Evolutionary conservation across 192 early-diverging fungal genomes (phyloP), one percentile per base, ranked within the genome.

Genomic region (Umbelopsis sp.): DNA sequence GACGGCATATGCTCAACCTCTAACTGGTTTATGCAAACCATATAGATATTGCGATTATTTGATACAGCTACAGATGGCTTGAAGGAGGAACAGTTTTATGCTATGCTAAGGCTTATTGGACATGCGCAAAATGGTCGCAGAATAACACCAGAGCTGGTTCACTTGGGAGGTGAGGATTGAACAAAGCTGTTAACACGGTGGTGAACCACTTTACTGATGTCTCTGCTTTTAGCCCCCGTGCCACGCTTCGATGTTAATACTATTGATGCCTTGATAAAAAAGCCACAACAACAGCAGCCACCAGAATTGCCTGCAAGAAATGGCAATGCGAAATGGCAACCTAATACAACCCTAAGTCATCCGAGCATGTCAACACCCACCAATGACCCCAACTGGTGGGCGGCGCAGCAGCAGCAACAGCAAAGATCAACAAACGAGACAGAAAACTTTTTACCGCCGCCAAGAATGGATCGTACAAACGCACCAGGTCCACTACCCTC

Each of bases 51-150:
- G 7, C 41, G 66, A 25, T 58, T 75, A 21, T 79, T 72, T 69
- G 73, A 75, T 46, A 67, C 65, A 37, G 74, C 71, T 12, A 55
- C 47, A 15, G 74, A 71, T 25, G 70, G 70, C 20, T 67, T 77
- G 41, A 69, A 25, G 15, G 74, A 70, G 30, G 22, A 23, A 18
- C 73, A 75, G 35, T 79, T 79, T 44, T 79, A 71, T 64, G 78
- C 78, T 46, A 75, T 79, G 49, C 61, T 79, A 21, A 65, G 78
- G 33, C 67, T 79, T 23, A 70, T 75, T 64, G 70, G 74, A 11
- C 78, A 79, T 72, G 78, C 74, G n/a, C 78, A 79, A 61, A 75
- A 72, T 69, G 78, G 78, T 41, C 69, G 78, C 20, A 46, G 53
- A 48, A 65, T 79, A 15, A 71, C 64, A 41, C 73, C 53, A 37